Base-by-base conservation (phyloP, 257 asterid species). In the Datura wrightii region DNA sequence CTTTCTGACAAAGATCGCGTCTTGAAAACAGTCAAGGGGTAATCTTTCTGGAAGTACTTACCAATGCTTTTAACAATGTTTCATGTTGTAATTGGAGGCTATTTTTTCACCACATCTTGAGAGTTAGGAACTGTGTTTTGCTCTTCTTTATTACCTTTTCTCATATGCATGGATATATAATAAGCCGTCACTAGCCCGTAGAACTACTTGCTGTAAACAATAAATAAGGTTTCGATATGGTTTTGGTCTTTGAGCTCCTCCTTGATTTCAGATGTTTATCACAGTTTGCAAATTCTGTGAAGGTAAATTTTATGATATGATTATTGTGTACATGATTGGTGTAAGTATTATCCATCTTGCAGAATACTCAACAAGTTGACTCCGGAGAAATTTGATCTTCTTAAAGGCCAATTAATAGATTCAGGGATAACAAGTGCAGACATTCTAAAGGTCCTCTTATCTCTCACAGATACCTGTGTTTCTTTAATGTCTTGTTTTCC, bases 291-390 rank as follows among this genome's bases (percentile, higher is more conserved):
- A 37, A 10, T 59, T 62, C 31, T 66, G 13, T 59, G 19, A 59
- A n/a, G 72, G 19, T 42, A 14, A 58, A 65, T 48, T 41, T 10
- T 81, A 48, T 19, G 55, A 34, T 54, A 39, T 48, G 19, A 60
- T 19, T 72, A 10, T 71, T n/a, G 80, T 74, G 60, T 78, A 14
- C 46, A 52, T 52, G 31, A 78, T 78, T 78, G 52, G 24, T 69
- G 48, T 4, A 72, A 78, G 14, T 4, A 19, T 67, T 80, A 5
- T 10, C 55, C 15, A 56, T 53, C 41, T 65, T 86, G 81, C 86
- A 85, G 88, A 31, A 85, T 85, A 82, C 85, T 85, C 37, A 85
- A 85, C 83, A 85, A 85, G 83, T 41, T 85, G 88, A 85, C 88
- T 3, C 88, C 88, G 0, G 88, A 85, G 79, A 85, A 85, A 58